Base-by-base conservation (phyloP, 2,329 filamentous ascomycete genomes). In the Aspergillus piperis region DNA sequence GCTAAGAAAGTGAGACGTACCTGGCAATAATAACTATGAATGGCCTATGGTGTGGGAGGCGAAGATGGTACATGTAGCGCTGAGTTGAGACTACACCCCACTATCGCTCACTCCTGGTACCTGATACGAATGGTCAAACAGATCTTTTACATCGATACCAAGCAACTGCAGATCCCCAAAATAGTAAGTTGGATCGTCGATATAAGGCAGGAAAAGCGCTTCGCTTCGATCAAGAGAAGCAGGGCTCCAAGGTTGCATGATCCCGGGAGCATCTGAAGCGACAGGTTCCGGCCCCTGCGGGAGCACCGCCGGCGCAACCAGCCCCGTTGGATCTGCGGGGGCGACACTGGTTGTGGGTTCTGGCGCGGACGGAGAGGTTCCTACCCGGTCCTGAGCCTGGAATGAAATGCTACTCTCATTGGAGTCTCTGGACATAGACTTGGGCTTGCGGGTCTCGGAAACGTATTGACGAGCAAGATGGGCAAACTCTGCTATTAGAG, bases 401-500 rank as follows among this genome's bases (percentile, higher is more conserved):
- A 17, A 19, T 13, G 47, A n/a, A 11, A 36, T 13, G 32, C 15
- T 17, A 17, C 4, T 19, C 27, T 32, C 47, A 32, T 27, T 32
- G 8, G 13, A 6, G n/a, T 50, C 47, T 11, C 47, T n/a, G 25
- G 47, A 50, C 11, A 36, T 36, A 13, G 32, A 36, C 8, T 50
- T 50, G n/a, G 47, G 30, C 7, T 50, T 50, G 47, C 58, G 57
- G 10, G 54, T 49, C 21, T 60, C 58, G 8, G 54, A 57, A 5
- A 60, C 38, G 36, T 60, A 60, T n/a, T 60, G 47, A 0, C 77
- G 69, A 0, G 78, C 78, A 32, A 81, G 77, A 57, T 78, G 71
- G 0, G 75, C 72, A 59, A 80, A 79, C 53, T 80, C 75, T 5
- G 75, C 68, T 1, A 80, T 65, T 5, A 81, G 63, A 2, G 77